A percentile compares a stretch with the other conserved stretches of the same genome.
These are phyloP conservation scores for Leptographium wingfieldii DNA, from an alignment of 2,329 filamentous ascomycete species.

Conservation along the genomic window DNA sequence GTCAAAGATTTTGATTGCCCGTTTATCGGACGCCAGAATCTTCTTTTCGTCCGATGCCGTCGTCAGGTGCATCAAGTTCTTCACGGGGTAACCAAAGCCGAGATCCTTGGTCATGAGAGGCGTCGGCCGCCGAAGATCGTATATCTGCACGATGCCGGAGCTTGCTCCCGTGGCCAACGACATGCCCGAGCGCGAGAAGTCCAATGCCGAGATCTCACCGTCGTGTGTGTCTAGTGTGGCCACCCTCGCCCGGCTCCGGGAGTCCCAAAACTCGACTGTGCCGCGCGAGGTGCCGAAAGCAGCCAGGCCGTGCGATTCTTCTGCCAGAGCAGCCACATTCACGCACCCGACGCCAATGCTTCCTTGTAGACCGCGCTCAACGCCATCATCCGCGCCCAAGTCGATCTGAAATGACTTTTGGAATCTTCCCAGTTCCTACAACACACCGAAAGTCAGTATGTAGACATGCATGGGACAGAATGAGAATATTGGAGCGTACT, in stretches of 20 bases:
- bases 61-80: constrained; percentile 65
- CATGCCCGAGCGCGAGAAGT: constrained; percentile 74
- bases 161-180: constrained; percentile 81
- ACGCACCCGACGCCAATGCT: constrained; percentile 76
- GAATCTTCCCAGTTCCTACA: constrained; percentile 67
- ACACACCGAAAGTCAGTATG: neutral
- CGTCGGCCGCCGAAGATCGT: constrained; percentile 78
- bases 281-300: constrained; percentile 90
- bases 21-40: constrained; percentile 82
- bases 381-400: constrained; percentile 70
- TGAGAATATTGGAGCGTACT: constrained; percentile 1
- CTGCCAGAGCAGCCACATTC: constrained; percentile 76
- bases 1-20: constrained; percentile 96
- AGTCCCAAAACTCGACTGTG: constrained; percentile 96
- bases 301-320: constrained; percentile 76
- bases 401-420: constrained; percentile 91
- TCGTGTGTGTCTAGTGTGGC: constrained; percentile 59
- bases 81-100: constrained; percentile 85
- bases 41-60: constrained; percentile 69
- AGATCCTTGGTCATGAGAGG: constrained; percentile 88
- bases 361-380: constrained; percentile 66
- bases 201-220: constrained; percentile 71
- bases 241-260: constrained; percentile 68
- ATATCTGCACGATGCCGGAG: constrained; percentile 76
- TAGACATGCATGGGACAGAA: neutral